phyloP scores from a whole-genome alignment of 768 basidiomycete species.

The Mycena rosella region DNA sequence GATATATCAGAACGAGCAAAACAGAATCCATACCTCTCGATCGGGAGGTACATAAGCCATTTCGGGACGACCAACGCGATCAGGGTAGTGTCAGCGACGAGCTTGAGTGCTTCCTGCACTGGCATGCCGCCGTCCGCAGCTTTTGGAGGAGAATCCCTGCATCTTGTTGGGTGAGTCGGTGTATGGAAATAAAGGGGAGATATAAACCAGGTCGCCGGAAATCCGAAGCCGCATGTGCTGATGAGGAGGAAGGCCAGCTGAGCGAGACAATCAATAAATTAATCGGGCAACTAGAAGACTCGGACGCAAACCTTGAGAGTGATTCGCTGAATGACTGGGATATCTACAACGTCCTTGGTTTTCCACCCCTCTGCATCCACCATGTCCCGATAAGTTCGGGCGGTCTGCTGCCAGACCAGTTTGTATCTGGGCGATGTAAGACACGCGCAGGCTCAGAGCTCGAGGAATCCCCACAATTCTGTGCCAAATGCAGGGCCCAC shows the following conservation, averaged over 20 bases:
- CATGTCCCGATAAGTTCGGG: conserved; percentile 56
- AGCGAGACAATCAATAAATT: neutral
- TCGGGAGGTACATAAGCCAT: conserved; percentile 54
- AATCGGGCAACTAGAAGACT: neutral
- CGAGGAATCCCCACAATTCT: conserved; percentile 36
- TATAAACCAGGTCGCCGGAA: conserved; percentile 53
- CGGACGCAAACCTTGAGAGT: conserved; percentile 54
- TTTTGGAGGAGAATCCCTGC: conserved; percentile 48
- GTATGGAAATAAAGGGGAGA: neutral
- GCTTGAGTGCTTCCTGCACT: conserved; percentile 52
- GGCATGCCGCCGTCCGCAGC: conserved; percentile 54
- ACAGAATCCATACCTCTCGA: conserved; percentile 45
- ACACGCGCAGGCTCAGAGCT: neutral
- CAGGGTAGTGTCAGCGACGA: conserved; percentile 48
- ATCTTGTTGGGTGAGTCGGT: neutral
- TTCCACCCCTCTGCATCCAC: conserved; percentile 51
- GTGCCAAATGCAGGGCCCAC: conserved; percentile 49
- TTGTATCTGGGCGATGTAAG: conserved; percentile 47
- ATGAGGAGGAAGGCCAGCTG: conserved; percentile 60
- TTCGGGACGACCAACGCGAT: conserved; percentile 47
- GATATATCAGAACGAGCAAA: neutral
- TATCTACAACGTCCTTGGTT: conserved; percentile 41
- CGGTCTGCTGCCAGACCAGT: conserved; percentile 56
- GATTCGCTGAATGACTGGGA: conserved; percentile 48
- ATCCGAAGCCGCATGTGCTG: conserved; percentile 61